These are phyloP conservation scores for Mycena rosella DNA, from an alignment of 768 basidiomycete genomes.

Conservation along the genomic window DNA sequence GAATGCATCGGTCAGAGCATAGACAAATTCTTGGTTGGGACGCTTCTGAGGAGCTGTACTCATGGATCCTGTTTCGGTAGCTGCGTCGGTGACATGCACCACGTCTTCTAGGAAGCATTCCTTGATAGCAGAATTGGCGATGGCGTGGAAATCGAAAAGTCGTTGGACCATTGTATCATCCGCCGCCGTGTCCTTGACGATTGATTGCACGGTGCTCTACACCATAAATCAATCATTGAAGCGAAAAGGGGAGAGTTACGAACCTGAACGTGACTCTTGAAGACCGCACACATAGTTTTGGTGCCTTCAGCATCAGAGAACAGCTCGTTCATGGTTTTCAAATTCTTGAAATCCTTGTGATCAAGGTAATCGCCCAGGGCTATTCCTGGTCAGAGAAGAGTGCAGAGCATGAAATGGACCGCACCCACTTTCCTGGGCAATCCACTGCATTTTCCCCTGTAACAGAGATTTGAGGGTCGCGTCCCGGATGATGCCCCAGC, in stretches of 20 bases:
- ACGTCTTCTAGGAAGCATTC: constrained; percentile 65
- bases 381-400: constrained; percentile 39
- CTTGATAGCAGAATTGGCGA: constrained; percentile 63
- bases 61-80: constrained; percentile 40
- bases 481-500: constrained; percentile 64
- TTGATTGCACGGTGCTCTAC: constrained; percentile 68
- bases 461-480: constrained; percentile 68
- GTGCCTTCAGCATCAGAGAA: constrained; percentile 70
- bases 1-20: constrained; percentile 82
- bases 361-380: constrained; percentile 69
- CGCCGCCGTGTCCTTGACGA: constrained; percentile 70
- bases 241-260: constrained; percentile 21
- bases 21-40: constrained; percentile 69
- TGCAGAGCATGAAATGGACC: constrained; percentile 4
- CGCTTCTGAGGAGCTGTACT: constrained; percentile 50
- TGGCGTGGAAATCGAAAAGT: constrained; percentile 75
- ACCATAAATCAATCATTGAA: neutral
- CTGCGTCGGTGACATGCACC: constrained; percentile 33
- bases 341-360: constrained; percentile 54
- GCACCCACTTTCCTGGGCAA: constrained; percentile 49
- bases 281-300: constrained; percentile 68
- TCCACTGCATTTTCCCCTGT: constrained; percentile 53
- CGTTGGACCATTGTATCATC: constrained; percentile 86
- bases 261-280: constrained; percentile 74
- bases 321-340: constrained; percentile 69